phyloP scores from a whole-genome alignment of 257 asterid species.

The Solanum boliviense region DNA sequence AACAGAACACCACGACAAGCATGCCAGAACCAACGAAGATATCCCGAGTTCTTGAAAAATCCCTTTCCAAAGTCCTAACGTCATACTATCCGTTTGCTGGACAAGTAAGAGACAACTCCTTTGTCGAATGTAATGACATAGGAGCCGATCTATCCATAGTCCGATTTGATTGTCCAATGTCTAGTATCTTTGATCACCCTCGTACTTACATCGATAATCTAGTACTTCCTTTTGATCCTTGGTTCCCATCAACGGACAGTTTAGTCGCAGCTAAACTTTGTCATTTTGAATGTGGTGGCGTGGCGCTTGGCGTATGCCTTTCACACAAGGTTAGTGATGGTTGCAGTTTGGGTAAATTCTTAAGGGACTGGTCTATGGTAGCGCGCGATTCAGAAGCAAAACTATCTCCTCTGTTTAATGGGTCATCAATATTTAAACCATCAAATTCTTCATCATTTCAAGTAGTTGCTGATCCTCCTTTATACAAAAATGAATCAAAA shows the following conservation, averaged over 20 bases:
- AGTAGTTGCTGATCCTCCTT: not conserved
- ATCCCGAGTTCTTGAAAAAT: not conserved
- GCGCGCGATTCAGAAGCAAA: not conserved
- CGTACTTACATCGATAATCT: not conserved
- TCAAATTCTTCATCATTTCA: not conserved
- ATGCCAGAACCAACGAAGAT: not conserved
- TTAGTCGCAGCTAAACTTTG: not conserved
- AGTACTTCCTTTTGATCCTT: not conserved
- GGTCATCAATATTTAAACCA: not conserved
- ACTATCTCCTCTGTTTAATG: not conserved
- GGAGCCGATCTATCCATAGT: not conserved
- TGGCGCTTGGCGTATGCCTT: not conserved
- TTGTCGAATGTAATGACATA: not conserved
- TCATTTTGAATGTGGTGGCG: conserved; percentile 3
- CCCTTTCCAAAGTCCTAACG: not conserved
- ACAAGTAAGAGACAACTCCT: not conserved
- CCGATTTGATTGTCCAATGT: not conserved
- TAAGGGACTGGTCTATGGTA: not conserved
- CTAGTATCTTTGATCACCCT: not conserved
- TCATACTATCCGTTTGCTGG: conserved; percentile 6
- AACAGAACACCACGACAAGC: not conserved
- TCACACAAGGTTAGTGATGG: conserved; percentile 1
- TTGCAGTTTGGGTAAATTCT: not conserved
- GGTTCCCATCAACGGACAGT: not conserved
- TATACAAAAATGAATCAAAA: not conserved